Evolutionary conservation across 352 stramenopile species (phyloP).

Genomic region (Phytopythium montanum): DNA sequence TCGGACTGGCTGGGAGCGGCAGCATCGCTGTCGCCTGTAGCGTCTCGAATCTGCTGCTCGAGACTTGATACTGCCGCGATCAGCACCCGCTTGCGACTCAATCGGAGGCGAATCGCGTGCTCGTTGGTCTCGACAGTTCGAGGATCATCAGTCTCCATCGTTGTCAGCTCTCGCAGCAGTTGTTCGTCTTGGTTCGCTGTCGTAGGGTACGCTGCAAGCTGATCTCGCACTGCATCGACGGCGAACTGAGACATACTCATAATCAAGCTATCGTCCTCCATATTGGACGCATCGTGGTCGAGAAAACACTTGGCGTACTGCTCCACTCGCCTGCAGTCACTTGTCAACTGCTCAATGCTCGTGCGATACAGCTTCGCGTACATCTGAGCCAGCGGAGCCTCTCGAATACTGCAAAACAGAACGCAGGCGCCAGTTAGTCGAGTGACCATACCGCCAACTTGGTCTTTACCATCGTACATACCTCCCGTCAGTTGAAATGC

Average conservation of each 20-base stretch:
- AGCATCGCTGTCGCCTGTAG: background rate
- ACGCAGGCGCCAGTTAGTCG: background rate
- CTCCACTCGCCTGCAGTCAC: conserved; percentile 18
- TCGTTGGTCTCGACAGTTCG: background rate
- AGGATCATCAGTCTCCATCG: background rate
- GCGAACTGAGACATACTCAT: background rate
- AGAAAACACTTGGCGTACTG: conserved; percentile 34
- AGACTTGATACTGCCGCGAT: conserved; percentile 17
- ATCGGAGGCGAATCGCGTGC: conserved; percentile 40
- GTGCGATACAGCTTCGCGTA: conserved; percentile 27
- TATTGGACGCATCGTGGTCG: background rate
- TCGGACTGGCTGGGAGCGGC: background rate
- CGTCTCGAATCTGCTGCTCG: conserved; percentile 7
- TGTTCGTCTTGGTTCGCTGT: conserved; percentile 30
- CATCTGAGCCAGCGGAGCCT: conserved; percentile 24
- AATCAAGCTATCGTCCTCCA: too few relatives aligned
- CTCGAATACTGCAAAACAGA: conserved; percentile 7
- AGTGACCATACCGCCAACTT: background rate
- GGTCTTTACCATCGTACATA: conserved; percentile 9
- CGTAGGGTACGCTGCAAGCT: conserved; percentile 36
- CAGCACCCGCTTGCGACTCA: conserved; percentile 54
- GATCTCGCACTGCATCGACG: conserved; percentile 7
- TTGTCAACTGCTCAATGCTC: conserved; percentile 9
- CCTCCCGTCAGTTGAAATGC: conserved; percentile 32
- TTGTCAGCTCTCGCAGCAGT: background rate